Evolutionary conservation across 768 basidiomycete genomes (phyloP), one percentile per base, ranked within the genome.

Genomic region (Lactarius quietus): DNA sequence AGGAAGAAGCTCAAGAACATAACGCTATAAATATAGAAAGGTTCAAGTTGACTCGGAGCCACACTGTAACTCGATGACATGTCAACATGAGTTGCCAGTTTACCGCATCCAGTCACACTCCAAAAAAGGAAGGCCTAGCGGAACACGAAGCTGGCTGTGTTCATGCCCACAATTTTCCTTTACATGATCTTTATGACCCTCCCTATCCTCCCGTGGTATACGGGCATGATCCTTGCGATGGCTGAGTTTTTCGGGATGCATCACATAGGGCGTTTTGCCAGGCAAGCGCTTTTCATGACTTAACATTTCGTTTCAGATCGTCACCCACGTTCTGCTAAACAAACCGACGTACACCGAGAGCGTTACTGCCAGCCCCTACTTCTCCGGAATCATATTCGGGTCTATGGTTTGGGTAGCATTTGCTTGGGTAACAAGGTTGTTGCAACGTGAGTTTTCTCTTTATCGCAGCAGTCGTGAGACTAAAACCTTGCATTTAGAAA

Each of bases 201-300:
- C 64, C 84, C 86, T 53, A 83, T 90, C 61, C 80, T 95, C 14
- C 93, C 95, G 48, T 94, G 93, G 88, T 98, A 95, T 75, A 90
- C 90, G 3, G 92, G 90, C 18, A 76, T 93, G 28, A 80, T 95
- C 35, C 83, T 98, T 56, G 90, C 92, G 0, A 79, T 88, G 72
- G 93, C 90, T 0, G 87, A 93, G 72, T 93, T 94, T 77, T 96
- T 93, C 70, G 90, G 84, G 55, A 92, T 96, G 90, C 96, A 98
- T 72, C 90, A 97, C 72, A 92, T 95, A 75, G 7, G 68, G 89
- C 80, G 6, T 38, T 56, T n/a, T 14, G 33, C 39, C 36, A 33
- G 43, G 52, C 59, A 36, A 35, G 26, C 45, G 41, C 48, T 45
- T 35, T n/a, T 18, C 61, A 38, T 53, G 61, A 6, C 64, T 71